Evolutionary conservation across 139 green algal genomes (phyloP).

Genomic region (Coelastrella sp.): DNA sequence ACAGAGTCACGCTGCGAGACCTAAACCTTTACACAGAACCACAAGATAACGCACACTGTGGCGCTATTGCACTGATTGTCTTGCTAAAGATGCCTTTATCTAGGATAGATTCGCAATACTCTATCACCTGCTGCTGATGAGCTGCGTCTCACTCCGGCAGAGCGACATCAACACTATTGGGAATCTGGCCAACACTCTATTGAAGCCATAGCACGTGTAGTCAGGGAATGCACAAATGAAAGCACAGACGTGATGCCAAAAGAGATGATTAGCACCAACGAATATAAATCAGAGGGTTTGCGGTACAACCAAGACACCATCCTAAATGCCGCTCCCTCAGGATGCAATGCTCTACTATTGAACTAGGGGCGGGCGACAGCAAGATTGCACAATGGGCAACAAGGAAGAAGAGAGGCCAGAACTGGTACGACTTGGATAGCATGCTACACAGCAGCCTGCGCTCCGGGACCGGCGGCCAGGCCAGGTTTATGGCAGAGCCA

Average conservation of each 20-base stretch:
- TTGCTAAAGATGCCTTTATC: neutral
- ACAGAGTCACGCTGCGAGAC: neutral
- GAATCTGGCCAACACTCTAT: neutral
- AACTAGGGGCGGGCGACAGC: neutral
- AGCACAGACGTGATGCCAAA: neutral
- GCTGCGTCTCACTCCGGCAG: neutral
- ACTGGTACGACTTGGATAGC: neutral
- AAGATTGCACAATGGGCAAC: neutral
- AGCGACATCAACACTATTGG: neutral
- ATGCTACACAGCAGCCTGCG: neutral
- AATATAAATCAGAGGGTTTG: neutral
- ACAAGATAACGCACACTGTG: neutral
- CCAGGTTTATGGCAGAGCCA: neutral
- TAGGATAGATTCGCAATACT: neutral
- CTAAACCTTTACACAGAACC: neutral
- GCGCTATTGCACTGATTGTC: neutral
- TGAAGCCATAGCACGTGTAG: neutral
- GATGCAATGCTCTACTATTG: neutral
- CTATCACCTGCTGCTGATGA: neutral
- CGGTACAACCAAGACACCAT: neutral
- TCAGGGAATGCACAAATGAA: neutral
- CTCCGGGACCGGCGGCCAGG: neutral
- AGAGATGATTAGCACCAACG: neutral
- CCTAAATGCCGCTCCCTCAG: neutral
- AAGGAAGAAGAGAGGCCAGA: neutral